Evolutionary conservation across 441 rosid species (phyloP).

Genomic region (Brassica hybrid): DNA sequence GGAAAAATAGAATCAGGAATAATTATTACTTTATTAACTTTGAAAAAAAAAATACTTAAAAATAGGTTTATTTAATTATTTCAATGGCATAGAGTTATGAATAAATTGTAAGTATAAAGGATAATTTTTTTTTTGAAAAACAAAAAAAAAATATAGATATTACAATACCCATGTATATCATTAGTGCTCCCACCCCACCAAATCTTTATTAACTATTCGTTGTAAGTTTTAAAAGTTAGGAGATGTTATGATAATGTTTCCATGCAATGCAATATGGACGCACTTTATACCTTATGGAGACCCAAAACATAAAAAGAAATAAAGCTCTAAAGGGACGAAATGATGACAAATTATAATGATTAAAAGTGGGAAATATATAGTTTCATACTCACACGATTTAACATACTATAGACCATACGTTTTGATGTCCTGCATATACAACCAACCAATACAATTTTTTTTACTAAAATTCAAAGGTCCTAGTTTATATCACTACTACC

Average conservation of each 20-base stretch:
- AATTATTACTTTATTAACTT: no score
- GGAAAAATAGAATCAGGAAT: no score
- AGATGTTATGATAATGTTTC: conserved; percentile 46
- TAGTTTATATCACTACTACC: background rate
- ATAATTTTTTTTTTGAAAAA: no score
- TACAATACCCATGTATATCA: conserved; percentile 32
- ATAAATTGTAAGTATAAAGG: no score
- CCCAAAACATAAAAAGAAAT: conserved; percentile 46
- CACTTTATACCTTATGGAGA: conserved; percentile 47
- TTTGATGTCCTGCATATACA: conserved; percentile 33
- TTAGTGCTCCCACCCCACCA: conserved; percentile 45
- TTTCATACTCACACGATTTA: conserved; percentile 34
- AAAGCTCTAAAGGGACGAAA: conserved; percentile 43
- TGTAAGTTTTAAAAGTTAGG: conserved; percentile 7
- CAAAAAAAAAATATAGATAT: no score
- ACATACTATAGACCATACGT: conserved; percentile 30
- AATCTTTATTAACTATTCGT: conserved; percentile 39
- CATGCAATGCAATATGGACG: conserved; percentile 50
- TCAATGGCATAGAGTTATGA: no score
- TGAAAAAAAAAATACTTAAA: no score
- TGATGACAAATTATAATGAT: conserved; percentile 46
- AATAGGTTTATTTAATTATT: no score
- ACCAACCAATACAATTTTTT: background rate
- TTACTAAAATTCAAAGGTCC: no score
- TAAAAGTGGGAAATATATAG: conserved; percentile 36